phyloP scores from a whole-genome alignment of 257 asterid species.

The Solanum medicagineum region DNA sequence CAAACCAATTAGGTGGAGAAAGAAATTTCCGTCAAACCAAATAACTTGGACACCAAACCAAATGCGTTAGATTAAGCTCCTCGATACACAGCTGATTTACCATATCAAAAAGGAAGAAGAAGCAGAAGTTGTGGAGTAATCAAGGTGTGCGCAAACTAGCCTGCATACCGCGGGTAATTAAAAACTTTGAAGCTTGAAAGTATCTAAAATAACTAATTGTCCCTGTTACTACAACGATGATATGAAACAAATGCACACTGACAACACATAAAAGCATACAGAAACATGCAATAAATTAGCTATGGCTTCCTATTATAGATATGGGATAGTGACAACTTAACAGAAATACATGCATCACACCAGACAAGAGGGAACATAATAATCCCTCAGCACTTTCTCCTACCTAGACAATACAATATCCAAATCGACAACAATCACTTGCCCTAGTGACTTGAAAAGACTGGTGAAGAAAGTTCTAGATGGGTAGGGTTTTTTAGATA shows the following conservation, averaged over 20 bases:
- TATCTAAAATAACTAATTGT: neutral
- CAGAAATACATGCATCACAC: neutral
- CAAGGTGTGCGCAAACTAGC: neutral
- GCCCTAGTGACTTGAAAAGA: neutral
- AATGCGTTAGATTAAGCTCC: neutral
- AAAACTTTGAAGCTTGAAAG: neutral
- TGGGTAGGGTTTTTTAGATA: neutral
- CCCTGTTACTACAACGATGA: neutral
- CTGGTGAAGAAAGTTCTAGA: neutral
- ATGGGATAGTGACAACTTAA: neutral
- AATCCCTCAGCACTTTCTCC: neutral
- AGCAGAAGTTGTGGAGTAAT: neutral
- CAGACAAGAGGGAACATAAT: neutral
- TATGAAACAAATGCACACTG: neutral
- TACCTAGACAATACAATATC: neutral
- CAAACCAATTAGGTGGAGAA: neutral
- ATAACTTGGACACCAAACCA: neutral
- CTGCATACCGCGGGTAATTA: neutral
- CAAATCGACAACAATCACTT: neutral
- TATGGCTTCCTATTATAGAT: neutral
- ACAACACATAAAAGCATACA: neutral
- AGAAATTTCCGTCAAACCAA: neutral
- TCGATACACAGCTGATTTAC: neutral
- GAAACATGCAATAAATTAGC: neutral
- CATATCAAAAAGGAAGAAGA: neutral